Conservation (phyloP, 805 yeast genomes). For the Zygotorulaspora sp. region DNA sequence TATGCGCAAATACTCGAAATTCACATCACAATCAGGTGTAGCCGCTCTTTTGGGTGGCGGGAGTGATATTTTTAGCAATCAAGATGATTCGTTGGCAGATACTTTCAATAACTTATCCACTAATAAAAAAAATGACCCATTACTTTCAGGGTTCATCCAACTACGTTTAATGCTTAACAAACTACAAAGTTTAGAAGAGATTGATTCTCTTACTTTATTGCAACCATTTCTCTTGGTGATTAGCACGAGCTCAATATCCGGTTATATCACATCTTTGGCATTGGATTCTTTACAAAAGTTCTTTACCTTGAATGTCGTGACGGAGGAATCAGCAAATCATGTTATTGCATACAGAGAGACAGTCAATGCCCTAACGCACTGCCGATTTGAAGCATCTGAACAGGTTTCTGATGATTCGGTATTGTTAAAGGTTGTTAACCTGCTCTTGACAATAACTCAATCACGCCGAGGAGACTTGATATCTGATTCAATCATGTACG, state of each 20-base stretch:
- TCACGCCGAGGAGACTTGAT: slow-evolving; percentile 63
- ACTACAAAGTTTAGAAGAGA: slow-evolving; percentile 44
- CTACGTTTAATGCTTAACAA: slow-evolving; percentile 66
- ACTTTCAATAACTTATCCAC: slow-evolving; percentile 33
- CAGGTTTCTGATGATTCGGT: slow-evolving; percentile 91
- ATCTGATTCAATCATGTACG: slow-evolving; percentile 78
- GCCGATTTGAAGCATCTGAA: slow-evolving; percentile 93
- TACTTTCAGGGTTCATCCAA: slow-evolving; percentile 74
- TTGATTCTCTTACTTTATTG: slow-evolving; percentile 68
- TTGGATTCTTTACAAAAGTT: slow-evolving; percentile 71
- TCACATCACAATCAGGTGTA: slow-evolving; percentile 60
- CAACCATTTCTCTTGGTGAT: slow-evolving; percentile 85
- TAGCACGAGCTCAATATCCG: slow-evolving; percentile 80
- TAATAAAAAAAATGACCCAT: slow-evolving; percentile 44
- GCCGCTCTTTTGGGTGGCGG: slow-evolving; percentile 78
- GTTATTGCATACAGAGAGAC: slow-evolving; percentile 47
- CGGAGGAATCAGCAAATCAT: slow-evolving; percentile 53
- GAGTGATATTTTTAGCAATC: slow-evolving; percentile 46
- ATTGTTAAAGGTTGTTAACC: slow-evolving; percentile 70
- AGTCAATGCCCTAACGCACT: slow-evolving; percentile 71
- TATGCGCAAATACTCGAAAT: slow-evolving; percentile 80
- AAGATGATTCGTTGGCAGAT: slow-evolving; percentile 38
- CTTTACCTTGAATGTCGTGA: slow-evolving; percentile 64
- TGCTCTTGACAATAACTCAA: slow-evolving; percentile 62
- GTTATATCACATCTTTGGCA: slow-evolving; percentile 78